Percentiles rank a stretch among this genome's conserved stretches.
Evolutionary conservation across 306 rosid genomes (phyloP).

Genomic region (Trichosanthes truncata): DNA sequence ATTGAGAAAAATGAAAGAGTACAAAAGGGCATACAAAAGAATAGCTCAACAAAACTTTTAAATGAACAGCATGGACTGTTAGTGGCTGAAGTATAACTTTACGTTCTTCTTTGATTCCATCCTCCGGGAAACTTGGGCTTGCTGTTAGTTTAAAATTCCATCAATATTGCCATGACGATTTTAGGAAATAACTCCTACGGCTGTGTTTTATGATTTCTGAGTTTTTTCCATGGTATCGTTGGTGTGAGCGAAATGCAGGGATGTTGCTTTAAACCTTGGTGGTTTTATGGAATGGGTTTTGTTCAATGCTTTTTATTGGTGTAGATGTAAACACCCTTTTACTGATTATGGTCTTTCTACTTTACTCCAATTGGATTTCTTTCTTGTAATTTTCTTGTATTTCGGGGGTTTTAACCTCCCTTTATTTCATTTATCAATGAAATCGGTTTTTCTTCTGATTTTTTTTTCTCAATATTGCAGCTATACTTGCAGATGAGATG

Average conservation of each 20-base stretch:
- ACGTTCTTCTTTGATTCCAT: not conserved
- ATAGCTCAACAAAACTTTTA: not conserved
- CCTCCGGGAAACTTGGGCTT: not conserved
- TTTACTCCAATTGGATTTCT: too few relatives aligned
- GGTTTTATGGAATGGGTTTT: too few relatives aligned
- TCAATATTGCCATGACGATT: not conserved
- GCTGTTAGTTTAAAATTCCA: not conserved
- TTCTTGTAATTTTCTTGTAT: too few relatives aligned
- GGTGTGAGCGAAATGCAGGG: too few relatives aligned
- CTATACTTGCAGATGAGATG: constrained; percentile 98
- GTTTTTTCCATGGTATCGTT: not conserved
- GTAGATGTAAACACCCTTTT: too few relatives aligned
- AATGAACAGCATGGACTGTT: not conserved
- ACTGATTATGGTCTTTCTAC: too few relatives aligned
- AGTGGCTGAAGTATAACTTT: not conserved
- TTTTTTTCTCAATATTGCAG: constrained; percentile 33
- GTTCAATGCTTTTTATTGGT: too few relatives aligned
- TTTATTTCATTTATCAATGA: too few relatives aligned
- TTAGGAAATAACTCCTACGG: not conserved
- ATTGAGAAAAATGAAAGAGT: not conserved
- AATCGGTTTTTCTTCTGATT: too few relatives aligned
- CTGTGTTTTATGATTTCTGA: not conserved
- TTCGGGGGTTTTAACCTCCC: too few relatives aligned
- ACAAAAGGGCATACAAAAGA: too few relatives aligned
- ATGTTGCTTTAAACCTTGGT: too few relatives aligned